Percentiles rank a stretch among this genome's conserved stretches.
Conservation (phyloP, 2,329 filamentous ascomycete genomes). For the Setomelanomma holmii region DNA sequence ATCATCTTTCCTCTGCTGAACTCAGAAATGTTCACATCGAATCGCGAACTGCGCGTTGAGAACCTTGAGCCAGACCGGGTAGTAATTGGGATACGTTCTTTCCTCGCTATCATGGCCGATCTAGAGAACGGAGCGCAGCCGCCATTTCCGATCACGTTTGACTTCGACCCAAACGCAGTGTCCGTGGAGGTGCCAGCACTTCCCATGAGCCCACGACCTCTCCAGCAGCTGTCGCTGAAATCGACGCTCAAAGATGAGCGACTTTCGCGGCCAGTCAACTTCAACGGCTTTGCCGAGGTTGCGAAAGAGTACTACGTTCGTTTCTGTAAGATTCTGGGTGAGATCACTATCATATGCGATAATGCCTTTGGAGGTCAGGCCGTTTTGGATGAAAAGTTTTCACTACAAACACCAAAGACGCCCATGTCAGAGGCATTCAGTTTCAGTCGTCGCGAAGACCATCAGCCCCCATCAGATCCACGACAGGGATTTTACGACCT, state of each 20-base stretch:
- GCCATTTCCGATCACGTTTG: slow-evolving; percentile 77
- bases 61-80: slow-evolving; percentile 95
- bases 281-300: slow-evolving; percentile 71
- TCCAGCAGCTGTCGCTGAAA: slow-evolving; percentile 42
- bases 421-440: slow-evolving; percentile 94
- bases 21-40: slow-evolving; percentile 81
- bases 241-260: slow-evolving; percentile 64
- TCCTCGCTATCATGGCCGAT: slow-evolving; percentile 91
- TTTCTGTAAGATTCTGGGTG: slow-evolving; percentile 94
- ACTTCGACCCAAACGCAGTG: slow-evolving; percentile 54
- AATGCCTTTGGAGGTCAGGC: slow-evolving; percentile 97
- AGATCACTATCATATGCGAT: slow-evolving; percentile 95
- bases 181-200: slow-evolving; percentile 43
- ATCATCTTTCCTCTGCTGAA: slow-evolving; percentile 97
- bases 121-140: slow-evolving; percentile 85
- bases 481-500: slow-evolving; percentile 96
- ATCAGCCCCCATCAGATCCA: slow-evolving; percentile 76
- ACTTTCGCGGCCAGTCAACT: slow-evolving; percentile 69
- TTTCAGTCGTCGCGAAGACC: slow-evolving; percentile 82
- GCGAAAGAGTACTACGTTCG: slow-evolving; percentile 85
- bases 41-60: slow-evolving; percentile 83
- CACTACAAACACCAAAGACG: slow-evolving; percentile 85
- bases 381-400: slow-evolving; percentile 93
- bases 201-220: slow-evolving; percentile 43
- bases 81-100: slow-evolving; percentile 95